Conservation (phyloP, 805 yeast genomes). For the Myxozyma lipomycoides region DNA sequence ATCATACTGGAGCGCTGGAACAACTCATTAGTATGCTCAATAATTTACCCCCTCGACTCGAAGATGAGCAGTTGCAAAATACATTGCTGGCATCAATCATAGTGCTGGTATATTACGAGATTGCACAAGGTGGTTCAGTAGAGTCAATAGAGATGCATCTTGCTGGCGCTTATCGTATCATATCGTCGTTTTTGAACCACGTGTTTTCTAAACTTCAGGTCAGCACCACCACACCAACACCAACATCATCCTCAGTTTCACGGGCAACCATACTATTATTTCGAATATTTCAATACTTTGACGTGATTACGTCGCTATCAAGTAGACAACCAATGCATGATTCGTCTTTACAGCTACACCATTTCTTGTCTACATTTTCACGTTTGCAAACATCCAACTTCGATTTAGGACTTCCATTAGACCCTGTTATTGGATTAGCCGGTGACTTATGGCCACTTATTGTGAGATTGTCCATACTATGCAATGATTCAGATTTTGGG, state of each 20-base stretch:
- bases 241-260: conserved; percentile 8
- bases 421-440: conserved; percentile 27
- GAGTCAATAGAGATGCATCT: conserved; percentile 24
- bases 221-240: background rate
- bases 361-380: conserved; percentile 21
- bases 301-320: conserved; percentile 25
- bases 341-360: conserved; percentile 19
- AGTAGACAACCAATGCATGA: conserved; percentile 16
- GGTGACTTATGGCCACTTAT: conserved; percentile 25
- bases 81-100: conserved; percentile 21
- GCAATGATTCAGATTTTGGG: conserved; percentile 27
- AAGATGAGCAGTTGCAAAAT: conserved; percentile 25
- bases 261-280: conserved; percentile 22
- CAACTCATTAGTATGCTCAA: conserved; percentile 14
- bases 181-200: conserved; percentile 21
- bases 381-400: conserved; percentile 12
- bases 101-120: conserved; percentile 26
- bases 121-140: conserved; percentile 24
- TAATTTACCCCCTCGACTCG: conserved; percentile 16
- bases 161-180: conserved; percentile 26
- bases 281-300: conserved; percentile 27
- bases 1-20: conserved; percentile 24
- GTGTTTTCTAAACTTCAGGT: conserved; percentile 15
- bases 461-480: conserved; percentile 24
- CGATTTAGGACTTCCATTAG: conserved; percentile 5